Conservation (phyloP, 2,329 filamentous ascomycete genomes). For the Trichoderma sp. region DNA sequence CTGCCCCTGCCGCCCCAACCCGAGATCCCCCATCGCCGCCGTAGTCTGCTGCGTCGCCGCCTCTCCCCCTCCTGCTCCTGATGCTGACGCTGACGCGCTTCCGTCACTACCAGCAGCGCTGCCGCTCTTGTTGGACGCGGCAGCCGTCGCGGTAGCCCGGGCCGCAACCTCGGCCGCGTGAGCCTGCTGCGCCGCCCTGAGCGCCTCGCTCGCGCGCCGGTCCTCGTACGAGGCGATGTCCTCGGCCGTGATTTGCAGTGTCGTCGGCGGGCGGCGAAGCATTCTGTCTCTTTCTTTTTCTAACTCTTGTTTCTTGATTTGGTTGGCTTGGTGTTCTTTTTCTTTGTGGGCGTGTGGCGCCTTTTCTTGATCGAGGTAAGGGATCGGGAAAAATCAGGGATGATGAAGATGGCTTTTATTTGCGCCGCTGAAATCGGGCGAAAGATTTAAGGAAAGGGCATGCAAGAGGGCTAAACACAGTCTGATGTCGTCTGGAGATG, state of each 20-base stretch:
- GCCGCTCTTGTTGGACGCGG: not conserved
- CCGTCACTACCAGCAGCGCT: not conserved
- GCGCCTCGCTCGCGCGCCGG: conserved; percentile 52
- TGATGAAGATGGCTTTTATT: too few species aligned
- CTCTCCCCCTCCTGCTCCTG: conserved; percentile 34
- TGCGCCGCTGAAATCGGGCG: too few species aligned
- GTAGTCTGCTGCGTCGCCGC: conserved; percentile 31
- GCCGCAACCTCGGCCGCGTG: conserved; percentile 34
- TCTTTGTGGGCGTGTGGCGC: too few species aligned
- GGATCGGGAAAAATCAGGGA: too few species aligned
- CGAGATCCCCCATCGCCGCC: conserved; percentile 21
- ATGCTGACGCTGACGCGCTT: too few species aligned
- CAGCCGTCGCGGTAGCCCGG: conserved; percentile 29
- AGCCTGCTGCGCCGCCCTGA: conserved; percentile 40
- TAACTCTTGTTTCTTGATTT: not conserved
- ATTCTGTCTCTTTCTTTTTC: conserved; percentile 44
- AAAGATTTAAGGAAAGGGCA: too few species aligned
- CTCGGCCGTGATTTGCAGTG: conserved; percentile 67
- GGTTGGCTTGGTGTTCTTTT: too few species aligned
- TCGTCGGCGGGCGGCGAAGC: conserved; percentile 69
- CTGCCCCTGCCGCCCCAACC: conserved; percentile 20
- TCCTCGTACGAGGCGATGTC: conserved; percentile 73
- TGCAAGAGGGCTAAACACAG: too few species aligned
- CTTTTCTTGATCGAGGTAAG: too few species aligned
- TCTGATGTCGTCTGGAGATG: too few species aligned